These are phyloP conservation scores for Phaeolepiota aurea DNA, from an alignment of 768 basidiomycete species.

Conservation along the genomic window DNA sequence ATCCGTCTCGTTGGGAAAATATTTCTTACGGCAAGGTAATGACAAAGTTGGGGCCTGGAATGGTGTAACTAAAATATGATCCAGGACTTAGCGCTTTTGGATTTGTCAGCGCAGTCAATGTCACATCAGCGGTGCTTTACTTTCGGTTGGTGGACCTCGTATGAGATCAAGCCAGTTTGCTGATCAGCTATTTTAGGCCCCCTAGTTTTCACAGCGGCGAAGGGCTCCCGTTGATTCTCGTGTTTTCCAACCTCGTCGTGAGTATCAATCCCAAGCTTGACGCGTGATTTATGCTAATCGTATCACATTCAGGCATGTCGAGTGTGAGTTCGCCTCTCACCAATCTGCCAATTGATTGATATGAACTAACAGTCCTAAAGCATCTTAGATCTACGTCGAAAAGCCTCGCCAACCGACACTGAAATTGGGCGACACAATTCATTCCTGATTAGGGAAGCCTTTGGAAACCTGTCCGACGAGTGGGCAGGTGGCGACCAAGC, in stretches of 20 bases:
- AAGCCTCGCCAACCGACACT: conserved; percentile 21
- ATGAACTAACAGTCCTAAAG: conserved; percentile 12
- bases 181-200: conserved; percentile 14
- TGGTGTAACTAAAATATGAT: neutral
- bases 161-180: neutral
- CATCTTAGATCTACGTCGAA: conserved; percentile 31
- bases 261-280: conserved; percentile 6
- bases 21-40: conserved; percentile 29
- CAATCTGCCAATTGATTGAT: neutral
- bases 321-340: conserved; percentile 14
- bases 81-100: conserved; percentile 25
- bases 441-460: conserved; percentile 15
- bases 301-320: conserved; percentile 23
- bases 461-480: conserved; percentile 4
- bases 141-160: conserved; percentile 18
- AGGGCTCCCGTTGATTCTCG: conserved; percentile 26
- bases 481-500: neutral
- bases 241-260: conserved; percentile 27
- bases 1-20: conserved; percentile 22
- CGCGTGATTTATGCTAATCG: neutral
- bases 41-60: neutral
- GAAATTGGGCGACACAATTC: conserved; percentile 23
- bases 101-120: conserved; percentile 20
- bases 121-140: conserved; percentile 19
- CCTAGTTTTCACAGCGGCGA: conserved; percentile 20